phyloP scores from a whole-genome alignment of 495 filamentous ascomycete genomes.

The Daldinia decipiens region DNA sequence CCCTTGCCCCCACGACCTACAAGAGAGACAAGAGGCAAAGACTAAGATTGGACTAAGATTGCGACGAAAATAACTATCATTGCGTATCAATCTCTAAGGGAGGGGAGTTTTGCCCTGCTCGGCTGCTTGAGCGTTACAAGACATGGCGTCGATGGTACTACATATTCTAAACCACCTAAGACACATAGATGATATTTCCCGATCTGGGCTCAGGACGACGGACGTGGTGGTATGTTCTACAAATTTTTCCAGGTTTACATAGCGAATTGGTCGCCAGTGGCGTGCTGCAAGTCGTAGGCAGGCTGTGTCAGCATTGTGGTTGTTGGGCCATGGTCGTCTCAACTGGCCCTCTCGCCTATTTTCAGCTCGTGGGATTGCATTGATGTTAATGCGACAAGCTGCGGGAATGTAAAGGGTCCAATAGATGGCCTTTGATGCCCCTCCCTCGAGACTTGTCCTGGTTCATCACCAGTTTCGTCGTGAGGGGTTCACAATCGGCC shows the following conservation, averaged over 20 bases:
- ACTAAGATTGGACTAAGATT: too few relatives aligned
- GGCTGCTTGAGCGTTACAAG: slow-evolving; percentile 6
- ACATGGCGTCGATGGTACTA: slow-evolving; percentile 7
- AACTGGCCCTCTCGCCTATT: slow-evolving; percentile 33
- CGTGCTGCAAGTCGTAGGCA: slow-evolving; percentile 11
- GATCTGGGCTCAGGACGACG: slow-evolving; percentile 5
- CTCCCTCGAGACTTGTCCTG: slow-evolving; percentile 28
- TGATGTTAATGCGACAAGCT: slow-evolving; percentile 40
- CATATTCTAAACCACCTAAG: background rate
- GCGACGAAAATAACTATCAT: too few relatives aligned
- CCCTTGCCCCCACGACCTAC: too few relatives aligned
- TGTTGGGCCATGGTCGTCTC: slow-evolving; percentile 34
- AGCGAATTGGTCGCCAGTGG: slow-evolving; percentile 11
- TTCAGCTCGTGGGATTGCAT: slow-evolving; percentile 44
- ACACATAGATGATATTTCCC: slow-evolving; percentile 16
- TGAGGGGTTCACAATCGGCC: slow-evolving; percentile 2
- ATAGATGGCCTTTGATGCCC: slow-evolving; percentile 10
- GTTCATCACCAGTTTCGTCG: slow-evolving; percentile 37
- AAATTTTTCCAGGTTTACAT: background rate
- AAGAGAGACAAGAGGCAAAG: too few relatives aligned
- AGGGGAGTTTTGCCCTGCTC: background rate
- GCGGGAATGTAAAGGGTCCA: slow-evolving; percentile 27
- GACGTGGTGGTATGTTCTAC: slow-evolving; percentile 6
- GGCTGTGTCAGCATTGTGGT: slow-evolving; percentile 33
- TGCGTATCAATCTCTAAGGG: background rate